Evolutionary conservation across 768 basidiomycete genomes (phyloP).

Genomic region (Leccinum fibrillosum): DNA sequence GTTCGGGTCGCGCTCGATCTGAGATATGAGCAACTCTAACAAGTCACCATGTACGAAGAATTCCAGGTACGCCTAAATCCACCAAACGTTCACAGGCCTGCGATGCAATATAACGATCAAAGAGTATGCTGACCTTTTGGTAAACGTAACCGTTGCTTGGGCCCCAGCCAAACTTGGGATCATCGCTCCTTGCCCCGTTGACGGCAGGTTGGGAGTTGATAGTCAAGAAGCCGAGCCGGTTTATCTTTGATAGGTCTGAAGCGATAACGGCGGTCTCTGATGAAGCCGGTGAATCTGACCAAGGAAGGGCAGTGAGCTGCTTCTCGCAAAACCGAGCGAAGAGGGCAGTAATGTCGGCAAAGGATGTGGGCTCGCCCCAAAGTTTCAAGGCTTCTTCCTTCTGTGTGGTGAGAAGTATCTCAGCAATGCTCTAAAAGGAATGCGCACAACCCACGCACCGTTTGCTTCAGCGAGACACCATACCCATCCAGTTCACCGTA

Average conservation of each 20-base stretch:
- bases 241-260: conserved; percentile 76
- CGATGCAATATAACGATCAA: not conserved
- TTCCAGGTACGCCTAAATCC: conserved; percentile 82
- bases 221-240: conserved; percentile 88
- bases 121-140: conserved; percentile 67
- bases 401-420: conserved; percentile 42
- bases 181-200: conserved; percentile 81
- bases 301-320: conserved; percentile 77
- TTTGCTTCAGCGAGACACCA: conserved; percentile 88
- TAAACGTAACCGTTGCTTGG: conserved; percentile 92
- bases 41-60: conserved; percentile 85
- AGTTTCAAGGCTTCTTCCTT: conserved; percentile 82
- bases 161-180: conserved; percentile 90
- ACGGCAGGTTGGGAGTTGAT: conserved; percentile 98
- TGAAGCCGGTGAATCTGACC: conserved; percentile 90
- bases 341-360: conserved; percentile 63
- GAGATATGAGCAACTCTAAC: conserved; percentile 65
- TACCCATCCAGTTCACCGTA: conserved; percentile 98
- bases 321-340: conserved; percentile 83
- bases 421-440: conserved; percentile 1
- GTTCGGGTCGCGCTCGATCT: conserved; percentile 82
- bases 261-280: conserved; percentile 82
- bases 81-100: not conserved
- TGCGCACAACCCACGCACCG: conserved; percentile 42
- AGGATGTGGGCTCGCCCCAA: conserved; percentile 78